These are phyloP conservation scores for Diutina neorugosa DNA, from an alignment of 1,139 yeast species.

Conservation along the genomic window DNA sequence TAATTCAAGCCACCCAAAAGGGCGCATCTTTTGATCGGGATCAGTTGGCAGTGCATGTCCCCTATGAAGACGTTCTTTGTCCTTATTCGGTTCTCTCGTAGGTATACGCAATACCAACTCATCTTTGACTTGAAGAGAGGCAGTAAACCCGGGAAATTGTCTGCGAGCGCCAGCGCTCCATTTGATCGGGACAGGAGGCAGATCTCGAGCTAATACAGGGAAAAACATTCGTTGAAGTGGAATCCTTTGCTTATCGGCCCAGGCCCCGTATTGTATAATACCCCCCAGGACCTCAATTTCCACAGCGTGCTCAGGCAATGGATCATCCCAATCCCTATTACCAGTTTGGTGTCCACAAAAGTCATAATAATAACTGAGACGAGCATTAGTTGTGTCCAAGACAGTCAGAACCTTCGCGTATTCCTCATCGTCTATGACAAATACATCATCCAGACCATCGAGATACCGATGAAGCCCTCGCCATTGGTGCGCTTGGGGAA, in stretches of 20 bases:
- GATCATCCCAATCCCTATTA: neutral
- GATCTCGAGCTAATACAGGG: slow-evolving; percentile 55
- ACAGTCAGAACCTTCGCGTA: slow-evolving; percentile 76
- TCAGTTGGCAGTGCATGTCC: neutral
- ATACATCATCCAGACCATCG: slow-evolving; percentile 17
- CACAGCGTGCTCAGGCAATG: slow-evolving; percentile 51
- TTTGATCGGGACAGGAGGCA: neutral
- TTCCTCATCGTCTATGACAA: slow-evolving; percentile 31
- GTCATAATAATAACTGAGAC: slow-evolving; percentile 56
- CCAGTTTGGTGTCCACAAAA: slow-evolving; percentile 8
- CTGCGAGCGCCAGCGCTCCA: slow-evolving; percentile 32
- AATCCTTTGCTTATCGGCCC: slow-evolving; percentile 82
- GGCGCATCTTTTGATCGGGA: slow-evolving; percentile 25
- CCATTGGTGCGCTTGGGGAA: slow-evolving; percentile 16
- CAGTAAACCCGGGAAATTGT: slow-evolving; percentile 41
- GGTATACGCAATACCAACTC: slow-evolving; percentile 68
- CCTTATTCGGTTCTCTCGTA: slow-evolving; percentile 74
- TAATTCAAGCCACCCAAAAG: slow-evolving; percentile 89
- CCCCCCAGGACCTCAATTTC: slow-evolving; percentile 50
- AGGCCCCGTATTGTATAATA: slow-evolving; percentile 80
- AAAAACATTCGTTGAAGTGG: slow-evolving; percentile 54
- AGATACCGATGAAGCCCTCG: slow-evolving; percentile 32
- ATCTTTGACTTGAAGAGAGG: slow-evolving; percentile 47
- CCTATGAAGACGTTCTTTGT: slow-evolving; percentile 21
- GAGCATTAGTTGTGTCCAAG: slow-evolving; percentile 47